Evolutionary conservation across 2,329 filamentous ascomycete species (phyloP), one percentile per base, ranked within the genome.

Genomic region (Phialophora tarda): DNA sequence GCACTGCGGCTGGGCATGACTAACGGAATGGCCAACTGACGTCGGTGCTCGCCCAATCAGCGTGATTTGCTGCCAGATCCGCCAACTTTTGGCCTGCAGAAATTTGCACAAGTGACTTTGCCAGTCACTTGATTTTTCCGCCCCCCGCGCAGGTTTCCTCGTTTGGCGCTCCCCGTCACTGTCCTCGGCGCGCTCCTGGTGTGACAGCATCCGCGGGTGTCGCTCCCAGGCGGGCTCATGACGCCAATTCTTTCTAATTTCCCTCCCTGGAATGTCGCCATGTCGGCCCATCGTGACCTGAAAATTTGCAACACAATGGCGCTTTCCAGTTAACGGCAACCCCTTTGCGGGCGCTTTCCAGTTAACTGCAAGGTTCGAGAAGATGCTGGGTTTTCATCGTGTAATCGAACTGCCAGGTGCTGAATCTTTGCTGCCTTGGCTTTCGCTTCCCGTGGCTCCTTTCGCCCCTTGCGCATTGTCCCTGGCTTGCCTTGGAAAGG

Each of bases 251-350:
- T 34, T 55, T 21, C 41, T 30, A 28, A 38, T 41, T 34, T 59
- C 44, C 53, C 58, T 28, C 24, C 32, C 56, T 32, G 47, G 30
- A 30, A 30, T 61, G 47, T 61, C 59, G 47, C 59, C 59, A 53
- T 61, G 28, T 21, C 12, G n/a, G 6, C 47, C 57, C 62, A 63
- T 63, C 67, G 64, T 66, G 67, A 69, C 67, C 66, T 66, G 62
- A 59, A 65, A 71, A 71, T 69, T 71, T 71, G 62, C 65, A 64
- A 30, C 41, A 28, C 54, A 26, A 26, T 34, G 59, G 59, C 64
- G 58, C 67, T 69, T 72, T 75, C 65, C 74, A 73, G 71, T 74
- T 74, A 75, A 74, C 69, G 71, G 73, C 67, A 73, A 23, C 32
- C 47, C 34, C 28, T 53, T 44, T n/a, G 50, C 50, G 38, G 44